A percentile compares a stretch with the other conserved stretches of the same genome.
These are phyloP conservation scores for Umbelopsis sp. DNA, from an alignment of 192 early-diverging fungal species.

Conservation along the genomic window DNA sequence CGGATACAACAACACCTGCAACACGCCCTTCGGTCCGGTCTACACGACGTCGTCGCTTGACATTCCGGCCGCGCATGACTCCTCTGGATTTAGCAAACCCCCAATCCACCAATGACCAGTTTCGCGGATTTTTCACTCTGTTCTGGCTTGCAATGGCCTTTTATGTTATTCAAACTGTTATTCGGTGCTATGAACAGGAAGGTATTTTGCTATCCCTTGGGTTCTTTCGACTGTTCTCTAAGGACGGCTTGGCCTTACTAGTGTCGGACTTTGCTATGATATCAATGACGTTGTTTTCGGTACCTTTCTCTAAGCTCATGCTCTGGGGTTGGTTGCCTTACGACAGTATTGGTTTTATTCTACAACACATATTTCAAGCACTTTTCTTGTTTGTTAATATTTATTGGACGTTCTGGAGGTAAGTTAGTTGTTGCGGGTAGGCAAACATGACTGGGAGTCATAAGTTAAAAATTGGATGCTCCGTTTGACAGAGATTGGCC, in stretches of 20 bases:
- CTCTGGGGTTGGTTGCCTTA: constrained; percentile 53
- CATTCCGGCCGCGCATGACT: constrained; percentile 31
- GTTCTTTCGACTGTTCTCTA: constrained; percentile 59
- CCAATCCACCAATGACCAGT: constrained; percentile 39
- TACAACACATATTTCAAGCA: constrained; percentile 68
- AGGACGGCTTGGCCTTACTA: constrained; percentile 65
- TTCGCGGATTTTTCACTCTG: constrained; percentile 78
- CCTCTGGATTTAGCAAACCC: constrained; percentile 35
- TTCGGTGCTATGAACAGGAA: constrained; percentile 54
- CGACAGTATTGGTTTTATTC: constrained; percentile 40
- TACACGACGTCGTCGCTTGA: constrained; percentile 23
- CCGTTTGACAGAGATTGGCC: constrained; percentile 66
- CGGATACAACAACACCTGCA: neutral
- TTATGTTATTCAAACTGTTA: constrained; percentile 64
- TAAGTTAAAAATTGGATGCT: neutral
- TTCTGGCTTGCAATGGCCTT: constrained; percentile 84
- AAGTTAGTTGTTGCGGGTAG: neutral
- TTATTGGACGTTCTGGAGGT: constrained; percentile 60
- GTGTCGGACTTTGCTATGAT: constrained; percentile 76
- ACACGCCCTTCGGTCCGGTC: neutral
- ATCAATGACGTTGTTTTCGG: constrained; percentile 58
- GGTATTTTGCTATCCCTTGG: constrained; percentile 53
- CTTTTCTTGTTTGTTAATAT: constrained; percentile 59
- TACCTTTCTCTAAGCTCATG: constrained; percentile 62
- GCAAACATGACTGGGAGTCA: too few relatives aligned